Evolutionary conservation across 2,329 filamentous ascomycete species (phyloP).

Genomic region (Tolypocladium tundrense): DNA sequence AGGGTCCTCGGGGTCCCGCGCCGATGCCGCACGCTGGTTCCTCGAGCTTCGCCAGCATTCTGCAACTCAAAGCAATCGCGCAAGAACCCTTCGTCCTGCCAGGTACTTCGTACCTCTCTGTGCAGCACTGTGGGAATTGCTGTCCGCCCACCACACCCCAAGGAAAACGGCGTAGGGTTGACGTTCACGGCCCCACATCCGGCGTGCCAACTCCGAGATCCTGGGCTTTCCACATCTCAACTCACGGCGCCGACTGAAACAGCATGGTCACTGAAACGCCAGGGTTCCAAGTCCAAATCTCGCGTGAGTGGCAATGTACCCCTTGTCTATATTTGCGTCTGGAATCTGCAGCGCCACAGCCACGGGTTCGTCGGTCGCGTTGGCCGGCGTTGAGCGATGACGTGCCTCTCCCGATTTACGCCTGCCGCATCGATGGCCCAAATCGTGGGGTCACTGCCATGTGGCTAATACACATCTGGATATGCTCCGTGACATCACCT

Average conservation of each 20-base stretch:
- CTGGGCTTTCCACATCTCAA: not conserved
- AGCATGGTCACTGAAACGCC: not conserved
- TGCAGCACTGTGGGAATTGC: not conserved
- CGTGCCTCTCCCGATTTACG: constrained; percentile 13
- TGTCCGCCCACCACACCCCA: not conserved
- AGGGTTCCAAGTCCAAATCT: not conserved
- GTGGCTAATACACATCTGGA: not conserved
- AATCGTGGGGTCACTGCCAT: constrained; percentile 12
- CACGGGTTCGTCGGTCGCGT: too few relatives aligned
- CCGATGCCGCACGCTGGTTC: too few relatives aligned
- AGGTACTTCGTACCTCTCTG: not conserved
- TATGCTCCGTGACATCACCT: not conserved
- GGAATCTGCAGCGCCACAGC: not conserved
- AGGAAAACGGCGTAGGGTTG: not conserved
- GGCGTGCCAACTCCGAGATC: not conserved
- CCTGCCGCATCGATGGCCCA: constrained; percentile 15
- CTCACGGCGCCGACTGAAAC: not conserved
- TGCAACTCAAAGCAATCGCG: not conserved
- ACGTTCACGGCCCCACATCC: not conserved
- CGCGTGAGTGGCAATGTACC: not conserved
- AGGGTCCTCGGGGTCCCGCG: not conserved
- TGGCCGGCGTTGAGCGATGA: not conserved
- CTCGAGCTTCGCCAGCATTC: not conserved
- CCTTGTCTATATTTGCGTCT: not conserved
- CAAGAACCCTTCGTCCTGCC: not conserved